Evolutionary conservation across 768 basidiomycete genomes (phyloP), one percentile per base, ranked within the genome.

Genomic region (Coprinopsis strossmayeri): DNA sequence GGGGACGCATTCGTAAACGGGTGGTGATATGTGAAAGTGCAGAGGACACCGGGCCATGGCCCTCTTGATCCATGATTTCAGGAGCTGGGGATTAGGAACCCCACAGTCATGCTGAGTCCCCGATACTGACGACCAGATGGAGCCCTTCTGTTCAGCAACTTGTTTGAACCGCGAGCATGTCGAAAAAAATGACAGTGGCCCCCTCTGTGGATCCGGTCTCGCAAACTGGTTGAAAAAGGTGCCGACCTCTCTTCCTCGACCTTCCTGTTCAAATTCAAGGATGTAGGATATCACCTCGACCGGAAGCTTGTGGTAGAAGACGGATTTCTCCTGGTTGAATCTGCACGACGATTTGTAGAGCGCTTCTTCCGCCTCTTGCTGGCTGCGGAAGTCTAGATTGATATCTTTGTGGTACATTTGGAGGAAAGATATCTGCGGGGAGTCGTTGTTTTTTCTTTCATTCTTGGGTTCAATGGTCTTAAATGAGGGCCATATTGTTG

Each of bases 1-100:
- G 17, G 24, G 25, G 35, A 10, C 20, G 42, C 34, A 42, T 3
- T 43, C 34, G 27, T 24, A 5, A 18, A 25, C 9, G 9, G 42
- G 42, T 2, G 49, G 49, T 3, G 49, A 27, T 12, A 50, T 50
- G 34, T 50, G 49, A 15, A 50, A 38, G 43, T 28, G 28, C 20
- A 50, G 34, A 5, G 23, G 32, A n/a, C 24, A 18, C 15, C 2
- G 13, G 3, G 12, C 18, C 15, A 32, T 42, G 5, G 49, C 49
- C 13, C 41, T 20, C 13, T 50, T 9, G 4, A 50, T 50, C 49
- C 49, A 50, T 3, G 3, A 17, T 24, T 37, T 30, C 24, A 50
- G 13, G 26, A 50, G 49, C 11, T 37, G 15, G 43, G 43, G 42
- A 23, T 50, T 41, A 13, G 49, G 49, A 17, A 41, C 40, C 25